A percentile compares a stretch with the other conserved stretches of the same genome.
phyloP scores from a whole-genome alignment of 1,284 basidiomycete genomes.

The Apiotrichum gamsii region DNA sequence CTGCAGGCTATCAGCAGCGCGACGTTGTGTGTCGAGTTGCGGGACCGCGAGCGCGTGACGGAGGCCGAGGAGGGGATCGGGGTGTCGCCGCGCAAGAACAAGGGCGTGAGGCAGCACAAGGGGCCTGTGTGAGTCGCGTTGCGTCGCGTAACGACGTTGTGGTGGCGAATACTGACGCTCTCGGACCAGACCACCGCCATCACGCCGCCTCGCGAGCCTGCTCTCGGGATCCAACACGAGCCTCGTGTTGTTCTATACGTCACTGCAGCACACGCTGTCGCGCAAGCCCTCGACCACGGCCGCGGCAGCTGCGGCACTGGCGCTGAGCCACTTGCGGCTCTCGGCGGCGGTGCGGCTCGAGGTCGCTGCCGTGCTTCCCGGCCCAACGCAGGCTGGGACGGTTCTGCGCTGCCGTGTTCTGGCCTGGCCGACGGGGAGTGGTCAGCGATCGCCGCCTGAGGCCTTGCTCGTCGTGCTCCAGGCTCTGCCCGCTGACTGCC shows the following conservation, averaged over 20 bases:
- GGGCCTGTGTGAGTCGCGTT: slow-evolving; percentile 23
- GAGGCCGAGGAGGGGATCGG: slow-evolving; percentile 33
- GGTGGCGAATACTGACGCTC: too few relatives aligned
- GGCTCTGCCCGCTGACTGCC: slow-evolving; percentile 23
- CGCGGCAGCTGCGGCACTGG: slow-evolving; percentile 5
- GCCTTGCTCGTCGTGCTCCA: slow-evolving; percentile 19
- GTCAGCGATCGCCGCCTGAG: too few relatives aligned
- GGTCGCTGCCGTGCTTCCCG: neutral
- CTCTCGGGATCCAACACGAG: slow-evolving; percentile 22
- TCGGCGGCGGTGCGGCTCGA: slow-evolving; percentile 10
- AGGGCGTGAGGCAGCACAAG: slow-evolving; percentile 24
- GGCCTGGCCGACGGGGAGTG: neutral
- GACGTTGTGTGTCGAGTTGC: slow-evolving; percentile 2
- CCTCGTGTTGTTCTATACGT: slow-evolving; percentile 38
- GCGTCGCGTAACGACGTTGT: too few relatives aligned
- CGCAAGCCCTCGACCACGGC: slow-evolving; percentile 9
- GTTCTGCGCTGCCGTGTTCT: slow-evolving; percentile 19
- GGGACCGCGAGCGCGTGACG: slow-evolving; percentile 1
- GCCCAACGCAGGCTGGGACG: slow-evolving; percentile 18
- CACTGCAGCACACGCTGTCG: slow-evolving; percentile 28
- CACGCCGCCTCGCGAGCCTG: slow-evolving; percentile 14
- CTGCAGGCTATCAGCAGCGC: slow-evolving; percentile 1
- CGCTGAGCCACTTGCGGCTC: slow-evolving; percentile 8
- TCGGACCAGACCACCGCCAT: slow-evolving; percentile 16
- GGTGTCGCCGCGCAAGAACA: slow-evolving; percentile 33